These are phyloP conservation scores for Entomortierella beljakovae DNA, from an alignment of 192 early-diverging fungal species.

Conservation along the genomic window DNA sequence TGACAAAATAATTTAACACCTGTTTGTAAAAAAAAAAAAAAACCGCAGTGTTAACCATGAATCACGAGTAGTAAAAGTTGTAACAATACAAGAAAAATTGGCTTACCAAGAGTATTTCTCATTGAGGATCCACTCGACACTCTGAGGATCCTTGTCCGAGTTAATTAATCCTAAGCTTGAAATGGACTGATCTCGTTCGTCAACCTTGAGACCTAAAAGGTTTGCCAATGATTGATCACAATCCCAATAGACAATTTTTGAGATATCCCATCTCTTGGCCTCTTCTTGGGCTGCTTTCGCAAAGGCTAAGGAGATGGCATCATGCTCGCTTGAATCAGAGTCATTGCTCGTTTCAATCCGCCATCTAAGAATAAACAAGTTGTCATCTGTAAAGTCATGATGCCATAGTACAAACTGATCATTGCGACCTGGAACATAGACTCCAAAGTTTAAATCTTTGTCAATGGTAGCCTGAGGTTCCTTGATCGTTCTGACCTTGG, in stretches of 20 bases:
- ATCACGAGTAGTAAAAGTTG: too few relatives aligned
- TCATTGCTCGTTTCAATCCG: constrained; percentile 13
- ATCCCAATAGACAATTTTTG: constrained; percentile 42
- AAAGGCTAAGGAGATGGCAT: constrained; percentile 16
- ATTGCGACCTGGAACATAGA: constrained; percentile 6
- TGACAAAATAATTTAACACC: neutral
- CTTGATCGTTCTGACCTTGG: constrained; percentile 1
- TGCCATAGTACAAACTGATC: constrained; percentile 45
- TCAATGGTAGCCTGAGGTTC: neutral
- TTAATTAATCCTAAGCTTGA: constrained; percentile 27
- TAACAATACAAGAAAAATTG: neutral
- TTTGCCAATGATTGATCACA: constrained; percentile 9
- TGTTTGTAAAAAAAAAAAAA: neutral
- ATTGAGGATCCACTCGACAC: constrained; percentile 32
- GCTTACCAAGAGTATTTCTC: constrained; percentile 48
- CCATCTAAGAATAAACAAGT: constrained; percentile 44
- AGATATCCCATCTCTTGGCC: constrained; percentile 34
- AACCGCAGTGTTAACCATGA: neutral
- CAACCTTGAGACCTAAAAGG: constrained; percentile 22
- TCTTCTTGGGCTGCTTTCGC: constrained; percentile 29
- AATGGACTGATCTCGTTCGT: constrained; percentile 28
- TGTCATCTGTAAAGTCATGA: constrained; percentile 47
- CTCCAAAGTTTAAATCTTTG: constrained; percentile 17
- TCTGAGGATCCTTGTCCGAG: neutral
- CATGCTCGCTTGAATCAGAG: neutral